Conservation (phyloP, 2,329 filamentous ascomycete species). For the Trichoderma gracile region DNA sequence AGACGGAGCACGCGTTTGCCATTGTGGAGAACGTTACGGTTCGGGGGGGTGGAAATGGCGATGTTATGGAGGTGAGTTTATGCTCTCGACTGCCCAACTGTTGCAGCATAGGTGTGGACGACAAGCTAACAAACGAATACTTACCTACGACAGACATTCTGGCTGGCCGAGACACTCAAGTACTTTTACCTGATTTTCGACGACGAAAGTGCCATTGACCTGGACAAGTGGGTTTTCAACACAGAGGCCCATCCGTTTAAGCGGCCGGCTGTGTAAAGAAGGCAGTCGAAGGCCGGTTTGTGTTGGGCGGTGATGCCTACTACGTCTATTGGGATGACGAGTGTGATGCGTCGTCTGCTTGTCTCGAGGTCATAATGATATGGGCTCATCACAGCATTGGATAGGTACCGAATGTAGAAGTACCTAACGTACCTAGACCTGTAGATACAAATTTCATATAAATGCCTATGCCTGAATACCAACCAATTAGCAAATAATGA, state of each 20-base stretch:
- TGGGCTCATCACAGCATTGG: no score
- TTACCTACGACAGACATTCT: constrained; percentile 55
- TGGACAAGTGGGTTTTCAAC: constrained; percentile 71
- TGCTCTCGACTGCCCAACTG: no score
- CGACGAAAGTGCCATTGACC: constrained; percentile 60
- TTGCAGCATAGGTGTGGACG: not conserved
- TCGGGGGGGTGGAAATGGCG: constrained; percentile 42
- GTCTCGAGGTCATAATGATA: no score
- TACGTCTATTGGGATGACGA: not conserved
- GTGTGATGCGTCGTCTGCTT: no score
- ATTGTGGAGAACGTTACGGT: constrained; percentile 42
- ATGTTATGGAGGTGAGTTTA: constrained; percentile 61
- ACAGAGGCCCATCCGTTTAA: constrained; percentile 57
- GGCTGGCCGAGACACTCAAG: constrained; percentile 75
- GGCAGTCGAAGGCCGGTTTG: not conserved
- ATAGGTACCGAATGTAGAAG: no score
- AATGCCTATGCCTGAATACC: no score
- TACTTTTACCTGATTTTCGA: constrained; percentile 76
- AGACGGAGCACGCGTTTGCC: constrained; percentile 48
- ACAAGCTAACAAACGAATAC: not conserved
- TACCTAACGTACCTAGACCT: no score
- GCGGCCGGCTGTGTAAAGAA: constrained; percentile 31
- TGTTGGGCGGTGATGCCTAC: not conserved
- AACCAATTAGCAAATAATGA: no score
- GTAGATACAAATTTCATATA: no score